phyloP scores from a whole-genome alignment of 768 basidiomycete genomes.

The Baorangia bicolor region DNA sequence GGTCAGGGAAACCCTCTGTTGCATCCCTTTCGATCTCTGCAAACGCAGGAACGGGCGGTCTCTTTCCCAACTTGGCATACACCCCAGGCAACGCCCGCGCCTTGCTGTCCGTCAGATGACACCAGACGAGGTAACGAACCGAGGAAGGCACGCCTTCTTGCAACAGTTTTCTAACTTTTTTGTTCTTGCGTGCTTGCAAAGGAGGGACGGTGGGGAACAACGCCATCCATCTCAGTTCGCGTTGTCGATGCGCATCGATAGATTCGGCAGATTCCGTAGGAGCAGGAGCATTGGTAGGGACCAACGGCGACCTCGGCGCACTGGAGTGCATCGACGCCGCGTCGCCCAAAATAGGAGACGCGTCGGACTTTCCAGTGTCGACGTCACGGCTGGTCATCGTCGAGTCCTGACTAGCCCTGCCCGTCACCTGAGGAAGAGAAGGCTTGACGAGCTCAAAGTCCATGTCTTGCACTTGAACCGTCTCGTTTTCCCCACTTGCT shows the following conservation, averaged over 20 bases:
- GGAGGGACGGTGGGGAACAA: constrained; percentile 56
- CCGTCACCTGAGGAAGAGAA: constrained; percentile 41
- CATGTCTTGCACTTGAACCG: constrained; percentile 75
- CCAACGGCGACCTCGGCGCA: constrained; percentile 27
- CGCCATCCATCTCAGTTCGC: constrained; percentile 76
- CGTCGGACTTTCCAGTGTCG: constrained; percentile 7
- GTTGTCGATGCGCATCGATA: constrained; percentile 65
- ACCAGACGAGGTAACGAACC: constrained; percentile 84
- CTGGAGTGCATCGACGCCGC: constrained; percentile 42
- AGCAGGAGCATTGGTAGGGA: not conserved
- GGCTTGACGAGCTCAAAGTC: constrained; percentile 80
- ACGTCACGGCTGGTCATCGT: constrained; percentile 33
- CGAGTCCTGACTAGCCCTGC: constrained; percentile 58
- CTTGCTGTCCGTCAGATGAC: constrained; percentile 74
- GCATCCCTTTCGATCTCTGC: constrained; percentile 62
- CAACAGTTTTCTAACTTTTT: constrained; percentile 73
- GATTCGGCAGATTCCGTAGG: constrained; percentile 24
- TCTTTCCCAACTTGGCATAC: constrained; percentile 59
- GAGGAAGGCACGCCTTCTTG: constrained; percentile 81
- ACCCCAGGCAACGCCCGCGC: constrained; percentile 66
- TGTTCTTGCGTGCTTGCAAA: constrained; percentile 68
- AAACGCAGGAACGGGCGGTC: constrained; percentile 50
- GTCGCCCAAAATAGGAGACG: constrained; percentile 35
- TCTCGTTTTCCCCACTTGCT: constrained; percentile 42
- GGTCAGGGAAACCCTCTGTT: constrained; percentile 50